Base-by-base conservation (phyloP, 352 stramenopile species). In the Pythium brachiatum region DNA sequence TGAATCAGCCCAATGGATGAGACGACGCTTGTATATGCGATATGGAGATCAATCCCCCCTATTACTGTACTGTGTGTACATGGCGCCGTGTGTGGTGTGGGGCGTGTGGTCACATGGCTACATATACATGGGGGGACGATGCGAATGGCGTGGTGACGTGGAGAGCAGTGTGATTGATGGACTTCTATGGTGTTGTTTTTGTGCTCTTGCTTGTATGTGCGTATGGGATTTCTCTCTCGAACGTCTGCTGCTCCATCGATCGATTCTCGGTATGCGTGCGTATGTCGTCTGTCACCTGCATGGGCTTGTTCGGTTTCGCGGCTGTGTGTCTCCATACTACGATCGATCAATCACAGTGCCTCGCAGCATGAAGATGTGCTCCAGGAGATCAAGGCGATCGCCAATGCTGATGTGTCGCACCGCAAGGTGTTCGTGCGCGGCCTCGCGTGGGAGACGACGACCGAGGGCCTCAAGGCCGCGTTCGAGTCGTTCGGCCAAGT, bases 371-470 rank as follows among this genome's bases (percentile, higher is more conserved):
- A 86, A 43, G 65, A 72, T 32, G 70, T 93, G 54, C 77, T 81
- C 53, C 60, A 76, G 48, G 75, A 83, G 66, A 75, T 93, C 57
- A 88, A 84, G 68, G 62, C 71, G 26, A 70, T 76, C 62, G 79
- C 70, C 20, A 86, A 73, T 53, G 69, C 68, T 26, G 75, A 83
- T 67, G 53, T 89, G n/a, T 64, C 66, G 41, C 76, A 89, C 54
- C 75, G 84, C 64, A 89, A 89, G 61, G 74, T 93, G 38, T 86
- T 89, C 66, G 76, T 93, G 64, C 73, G 74, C 48, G 78, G 77
- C 13, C 72, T 93, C 44, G 69, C 83, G 34, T 83, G 73, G 73
- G 70, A 88, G 62, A 88, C 75, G 27, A 79, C 70, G 58, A 74
- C 62, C 32, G 75, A 88, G 43, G 44, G 60, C 25, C 64, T 93